Percentiles rank a stretch among this genome's conserved stretches.
Evolutionary conservation across 164 flowering plant genomes (phyloP).

Genomic region (Nelumbo lutea): DNA sequence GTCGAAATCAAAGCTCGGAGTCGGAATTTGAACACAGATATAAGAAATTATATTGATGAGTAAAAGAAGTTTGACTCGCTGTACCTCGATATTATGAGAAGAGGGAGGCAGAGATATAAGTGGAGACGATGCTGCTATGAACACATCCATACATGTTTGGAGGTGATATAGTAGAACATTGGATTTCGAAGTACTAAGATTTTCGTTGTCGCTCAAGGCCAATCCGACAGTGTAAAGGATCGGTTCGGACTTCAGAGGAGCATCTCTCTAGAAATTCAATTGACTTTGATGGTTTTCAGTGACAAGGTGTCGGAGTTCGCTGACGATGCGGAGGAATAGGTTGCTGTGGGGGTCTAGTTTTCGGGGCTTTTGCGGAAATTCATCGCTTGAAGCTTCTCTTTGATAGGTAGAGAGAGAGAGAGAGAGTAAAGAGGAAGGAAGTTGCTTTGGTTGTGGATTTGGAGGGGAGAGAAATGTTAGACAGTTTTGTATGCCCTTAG

Average conservation of each 20-base stretch:
- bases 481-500: no score
- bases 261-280: conserved; percentile 23
- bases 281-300: not conserved
- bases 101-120: conserved; percentile 7
- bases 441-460: not conserved
- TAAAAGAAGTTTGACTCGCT: not conserved
- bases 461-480: no score
- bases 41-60: no score
- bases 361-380: conserved; percentile 14
- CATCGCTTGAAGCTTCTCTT: conserved; percentile 20
- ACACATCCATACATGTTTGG: conserved; percentile 31
- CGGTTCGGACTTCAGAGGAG: conserved; percentile 36
- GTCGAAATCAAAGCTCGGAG: no score
- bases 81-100: conserved; percentile 1
- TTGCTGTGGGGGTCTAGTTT: conserved; percentile 12
- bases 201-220: not conserved
- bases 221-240: conserved; percentile 12
- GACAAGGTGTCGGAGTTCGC: conserved; percentile 1
- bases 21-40: no score
- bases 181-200: conserved; percentile 3
- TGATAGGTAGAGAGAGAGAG: conserved; percentile 21
- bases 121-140: conserved; percentile 20
- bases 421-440: conserved; percentile 6
- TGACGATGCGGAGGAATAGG: conserved; percentile 19
- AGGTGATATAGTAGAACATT: conserved; percentile 1